Base-by-base conservation (phyloP, 805 yeast species). In the Candida palmyrensis region DNA sequence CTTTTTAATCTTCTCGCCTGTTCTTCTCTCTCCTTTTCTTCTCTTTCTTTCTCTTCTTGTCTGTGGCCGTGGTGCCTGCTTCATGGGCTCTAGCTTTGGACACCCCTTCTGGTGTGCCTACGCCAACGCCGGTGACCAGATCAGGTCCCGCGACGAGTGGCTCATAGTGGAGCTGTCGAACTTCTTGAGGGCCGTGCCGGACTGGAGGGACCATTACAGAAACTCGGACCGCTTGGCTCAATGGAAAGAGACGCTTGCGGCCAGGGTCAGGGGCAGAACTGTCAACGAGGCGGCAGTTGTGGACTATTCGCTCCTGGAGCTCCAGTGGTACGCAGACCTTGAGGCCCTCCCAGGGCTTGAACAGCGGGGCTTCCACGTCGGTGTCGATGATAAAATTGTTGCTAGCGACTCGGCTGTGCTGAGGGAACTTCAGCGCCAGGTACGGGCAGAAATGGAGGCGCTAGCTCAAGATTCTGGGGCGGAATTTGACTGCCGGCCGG, bases 401-500 rank as follows among this genome's bases (percentile, higher is more conserved):
- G 36, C 18, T 19, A 38, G 51, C 12, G 58, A 51, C 36, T 21
- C 24, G 1, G 45, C 44, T 4, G 39, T 59, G 18, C 35, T 32
- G 7, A 26, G 27, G 10, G 31, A 28, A 0, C 10, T 37, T 5
- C 48, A 41, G 29, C n/a, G 15, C 5, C 15, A 21, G 9, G 43
- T 59, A 13, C 8, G 16, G 17, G 15, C 19, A 2, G 41, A 40
- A 14, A 35, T 43, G 3, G 32, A 20, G 11, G 14, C 18, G n/a
- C 33, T 43, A 32, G 33, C 20, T 7, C 11, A 24, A 12, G 43
- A 38, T 17, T 42, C 49, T 23, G 33, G 33, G 16, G 37, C 34
- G 6, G 38, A 40, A 36, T 44, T 45, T 31, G 68, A 63, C 35
- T 63, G 56, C 41, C 69, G 62, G 37, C 69, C 69, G 9, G 53